Base-by-base conservation (phyloP, 2,329 filamentous ascomycete genomes). In the Xylaria sp. region DNA sequence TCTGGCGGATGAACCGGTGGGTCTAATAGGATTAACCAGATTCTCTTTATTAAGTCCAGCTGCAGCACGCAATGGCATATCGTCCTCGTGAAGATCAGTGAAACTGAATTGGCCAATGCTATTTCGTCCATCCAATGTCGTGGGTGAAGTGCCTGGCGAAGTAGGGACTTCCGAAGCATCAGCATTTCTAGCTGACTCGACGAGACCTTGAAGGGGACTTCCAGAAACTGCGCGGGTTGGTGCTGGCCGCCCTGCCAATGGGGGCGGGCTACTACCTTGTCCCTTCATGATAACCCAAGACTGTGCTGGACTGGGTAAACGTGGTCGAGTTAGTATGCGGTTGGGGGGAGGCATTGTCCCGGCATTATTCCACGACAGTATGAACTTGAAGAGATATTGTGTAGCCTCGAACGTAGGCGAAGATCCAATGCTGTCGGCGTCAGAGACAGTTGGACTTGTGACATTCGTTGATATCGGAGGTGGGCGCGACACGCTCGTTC, bases 301-400 rank as follows among this genome's bases (percentile, higher is more conserved):
- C 70, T 94, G 91, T 0, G 92, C 91, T 0, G 89, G 85, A 2
- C 82, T 82, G 0, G 92, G 92, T 3, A 95, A 82, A 12, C 89
- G 83, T 1, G 92, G 91, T 4, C 87, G 84, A 21, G 82, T 82
- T 19, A 94, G 79, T n/a, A 89, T 83, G 2, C 87, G 85, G 42
- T 89, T 85, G 2, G 84, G 84, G 0, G 80, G 79, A 55, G 84
- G 81, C 65, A 84, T 81, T 19, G 82, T 75, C 23, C 84, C 84
- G 5, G 77, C 72, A 51, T 83, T 78, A 42, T 87, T 82, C 82
- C 86, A 89, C 63, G 90, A 88, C 2, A 93, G 82, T 9, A 89
- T 87, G 71, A 94, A 94, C 65, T 89, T 91, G 80, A 94, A 94
- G 63, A 87, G 83, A 71, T 86, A 92, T 66, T 83, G 80, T 73